Percentiles rank a stretch among this genome's conserved stretches.
These are phyloP conservation scores for Blastomyces silverae DNA, from an alignment of 2,329 filamentous ascomycete genomes.

Conservation along the genomic window DNA sequence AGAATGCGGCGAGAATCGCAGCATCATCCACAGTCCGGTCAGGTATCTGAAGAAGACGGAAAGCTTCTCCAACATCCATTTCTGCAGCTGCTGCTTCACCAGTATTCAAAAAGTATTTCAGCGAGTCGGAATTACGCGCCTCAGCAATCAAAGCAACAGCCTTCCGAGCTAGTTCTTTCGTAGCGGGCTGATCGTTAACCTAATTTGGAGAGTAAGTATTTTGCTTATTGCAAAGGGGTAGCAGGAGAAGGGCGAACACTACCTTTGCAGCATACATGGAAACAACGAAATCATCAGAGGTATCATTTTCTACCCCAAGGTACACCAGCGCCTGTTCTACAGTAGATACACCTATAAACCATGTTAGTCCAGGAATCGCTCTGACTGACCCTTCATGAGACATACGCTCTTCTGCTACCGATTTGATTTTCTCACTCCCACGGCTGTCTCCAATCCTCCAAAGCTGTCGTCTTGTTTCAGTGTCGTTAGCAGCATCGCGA, in stretches of 20 bases:
- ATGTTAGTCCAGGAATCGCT: conserved; percentile 11
- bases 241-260: conserved; percentile 19
- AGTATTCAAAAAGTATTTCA: conserved; percentile 49
- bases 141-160: conserved; percentile 56
- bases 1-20: conserved; percentile 45
- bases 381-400: conserved; percentile 14
- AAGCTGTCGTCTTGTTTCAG: conserved; percentile 51
- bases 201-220: conserved; percentile 24
- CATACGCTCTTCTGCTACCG: conserved; percentile 51
- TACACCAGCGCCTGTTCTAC: conserved; percentile 58
- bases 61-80: conserved; percentile 53
- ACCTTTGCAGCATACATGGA: conserved; percentile 54
- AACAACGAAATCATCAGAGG: conserved; percentile 52
- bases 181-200: conserved; percentile 47
- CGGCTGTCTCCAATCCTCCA: conserved; percentile 55
- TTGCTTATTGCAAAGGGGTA: not conserved
- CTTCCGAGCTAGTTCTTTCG: conserved; percentile 47
- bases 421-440: conserved; percentile 52
- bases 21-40: conserved; percentile 49
- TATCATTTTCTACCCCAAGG: conserved; percentile 48
- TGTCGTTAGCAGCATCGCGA: conserved; percentile 49
- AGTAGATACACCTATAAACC: conserved; percentile 48
- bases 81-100: conserved; percentile 45
- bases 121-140: conserved; percentile 48
- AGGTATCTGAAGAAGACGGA: conserved; percentile 46